phyloP scores from a whole-genome alignment of 139 green algal genomes.

The Chlamydomonas sp. region DNA sequence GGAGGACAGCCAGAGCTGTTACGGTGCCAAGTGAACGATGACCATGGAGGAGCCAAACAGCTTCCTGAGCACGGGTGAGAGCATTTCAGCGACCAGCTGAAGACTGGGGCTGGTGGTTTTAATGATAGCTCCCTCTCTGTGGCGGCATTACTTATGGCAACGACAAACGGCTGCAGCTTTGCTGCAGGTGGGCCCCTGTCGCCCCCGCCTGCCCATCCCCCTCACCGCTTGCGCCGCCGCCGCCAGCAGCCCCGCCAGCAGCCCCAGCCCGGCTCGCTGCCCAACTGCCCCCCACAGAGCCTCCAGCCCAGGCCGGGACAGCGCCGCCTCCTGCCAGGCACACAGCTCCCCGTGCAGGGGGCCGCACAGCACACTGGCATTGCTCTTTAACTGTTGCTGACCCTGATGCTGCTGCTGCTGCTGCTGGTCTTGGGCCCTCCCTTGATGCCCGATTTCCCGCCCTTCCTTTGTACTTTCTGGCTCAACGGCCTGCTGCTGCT shows the following conservation, averaged over 20 bases:
- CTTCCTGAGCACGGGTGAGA: too few relatives aligned
- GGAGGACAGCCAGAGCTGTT: too few relatives aligned
- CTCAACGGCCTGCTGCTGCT: background rate
- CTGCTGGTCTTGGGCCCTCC: background rate
- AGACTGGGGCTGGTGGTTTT: too few relatives aligned
- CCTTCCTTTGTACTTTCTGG: too few relatives aligned
- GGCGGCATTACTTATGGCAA: too few relatives aligned
- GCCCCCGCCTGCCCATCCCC: background rate
- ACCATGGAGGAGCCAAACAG: too few relatives aligned
- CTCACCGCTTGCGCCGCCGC: slow-evolving; percentile 13
- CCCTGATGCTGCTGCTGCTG: background rate
- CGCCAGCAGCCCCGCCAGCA: slow-evolving; percentile 7
- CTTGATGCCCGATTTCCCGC: too few relatives aligned
- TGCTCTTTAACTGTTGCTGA: background rate
- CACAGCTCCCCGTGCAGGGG: background rate
- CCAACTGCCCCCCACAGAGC: background rate
- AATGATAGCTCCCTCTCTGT: too few relatives aligned
- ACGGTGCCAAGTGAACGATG: too few relatives aligned
- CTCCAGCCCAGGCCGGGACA: background rate
- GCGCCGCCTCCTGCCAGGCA: slow-evolving; percentile 16
- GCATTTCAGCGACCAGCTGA: too few relatives aligned
- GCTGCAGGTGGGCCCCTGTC: too few relatives aligned
- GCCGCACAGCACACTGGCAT: background rate
- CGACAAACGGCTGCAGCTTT: too few relatives aligned
- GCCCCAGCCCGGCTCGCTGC: background rate